Base-by-base conservation (phyloP, 768 basidiomycete genomes). In the Pulveroboletus sp. region DNA sequence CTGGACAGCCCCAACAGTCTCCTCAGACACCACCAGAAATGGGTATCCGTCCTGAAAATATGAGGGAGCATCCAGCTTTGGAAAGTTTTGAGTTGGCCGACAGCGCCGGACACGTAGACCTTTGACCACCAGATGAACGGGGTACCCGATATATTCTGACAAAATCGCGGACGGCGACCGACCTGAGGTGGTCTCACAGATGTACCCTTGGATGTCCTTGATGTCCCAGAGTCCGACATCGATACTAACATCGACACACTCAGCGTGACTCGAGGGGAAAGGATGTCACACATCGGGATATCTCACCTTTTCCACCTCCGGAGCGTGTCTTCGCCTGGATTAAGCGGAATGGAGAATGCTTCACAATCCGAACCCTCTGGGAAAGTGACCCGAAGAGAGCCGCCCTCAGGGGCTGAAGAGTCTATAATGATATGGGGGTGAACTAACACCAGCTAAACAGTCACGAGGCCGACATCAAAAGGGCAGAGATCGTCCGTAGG, bases 11-110 rank as follows among this genome's bases (percentile, higher is more conserved):
- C 48, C 61, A 56, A 83, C 72, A 58, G 81, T 84, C 68, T 90
- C 83, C 62, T 84, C 78, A 21, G 83, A 84, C 26, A 85, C 69
- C 6, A 90, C 59, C 31, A 87, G 67, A 43, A 91, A 58, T 1
- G 88, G 87, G 60, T 80, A 90, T 47, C 79, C 81, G 54, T 89
- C 88, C 64, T 89, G 84, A 62, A 77, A 87, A 51, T 76, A 70
- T 5, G 78, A 69, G 13, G 74, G 77, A 4, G 78, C 80, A 27
- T 76, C 67, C 44, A 88, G 67, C n/a, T 76, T 60, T 6, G 86
- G 85, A 57, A 82, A 84, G 18, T 72, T 66, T 6, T 47, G 26
- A 2, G 85, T 83, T 9, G 82, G 74, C 24, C 67, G 69, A 44
- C 79, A 77, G 1, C 48, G 50, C 8, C 88, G 81, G 26, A 74